Conservation (phyloP, 1,139 yeast genomes). For the Magnusiomyces paraingens region DNA sequence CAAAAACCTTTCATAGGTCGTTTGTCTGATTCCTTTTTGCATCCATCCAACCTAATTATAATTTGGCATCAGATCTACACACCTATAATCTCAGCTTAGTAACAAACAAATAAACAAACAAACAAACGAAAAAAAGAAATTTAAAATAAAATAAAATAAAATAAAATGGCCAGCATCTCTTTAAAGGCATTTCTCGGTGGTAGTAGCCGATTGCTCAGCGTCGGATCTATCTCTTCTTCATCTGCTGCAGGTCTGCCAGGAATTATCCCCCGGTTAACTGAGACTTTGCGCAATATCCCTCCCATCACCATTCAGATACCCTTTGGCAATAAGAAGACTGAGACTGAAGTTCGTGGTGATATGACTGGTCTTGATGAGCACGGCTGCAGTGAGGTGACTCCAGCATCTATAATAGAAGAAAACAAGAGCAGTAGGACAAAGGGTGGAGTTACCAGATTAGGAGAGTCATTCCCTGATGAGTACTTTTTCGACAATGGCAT, state of each 20-base stretch:
- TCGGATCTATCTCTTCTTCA: neutral
- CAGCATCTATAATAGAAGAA: neutral
- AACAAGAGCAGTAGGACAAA: neutral
- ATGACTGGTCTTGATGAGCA: slow-evolving; percentile 7
- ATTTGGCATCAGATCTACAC: too few species aligned
- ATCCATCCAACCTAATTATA: too few species aligned
- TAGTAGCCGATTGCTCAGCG: neutral
- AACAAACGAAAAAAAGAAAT: too few species aligned
- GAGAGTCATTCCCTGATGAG: slow-evolving; percentile 11
- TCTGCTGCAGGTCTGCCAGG: slow-evolving; percentile 15
- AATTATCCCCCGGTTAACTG: slow-evolving; percentile 20
- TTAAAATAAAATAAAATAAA: too few species aligned
- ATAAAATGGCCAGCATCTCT: neutral
- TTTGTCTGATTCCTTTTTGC: too few species aligned
- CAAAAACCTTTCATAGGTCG: too few species aligned
- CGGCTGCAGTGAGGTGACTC: neutral
- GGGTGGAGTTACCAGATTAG: neutral
- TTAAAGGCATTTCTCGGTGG: neutral
- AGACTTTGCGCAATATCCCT: slow-evolving; percentile 15
- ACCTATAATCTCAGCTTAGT: too few species aligned
- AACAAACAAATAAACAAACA: too few species aligned
- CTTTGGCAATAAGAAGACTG: slow-evolving; percentile 17
- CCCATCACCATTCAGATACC: slow-evolving; percentile 15
- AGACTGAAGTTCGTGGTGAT: slow-evolving; percentile 10
- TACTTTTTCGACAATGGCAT: slow-evolving; percentile 42